Evolutionary conservation across 2,329 filamentous ascomycete genomes (phyloP), one percentile per base, ranked within the genome.

Genomic region (Penicillium polonicum): DNA sequence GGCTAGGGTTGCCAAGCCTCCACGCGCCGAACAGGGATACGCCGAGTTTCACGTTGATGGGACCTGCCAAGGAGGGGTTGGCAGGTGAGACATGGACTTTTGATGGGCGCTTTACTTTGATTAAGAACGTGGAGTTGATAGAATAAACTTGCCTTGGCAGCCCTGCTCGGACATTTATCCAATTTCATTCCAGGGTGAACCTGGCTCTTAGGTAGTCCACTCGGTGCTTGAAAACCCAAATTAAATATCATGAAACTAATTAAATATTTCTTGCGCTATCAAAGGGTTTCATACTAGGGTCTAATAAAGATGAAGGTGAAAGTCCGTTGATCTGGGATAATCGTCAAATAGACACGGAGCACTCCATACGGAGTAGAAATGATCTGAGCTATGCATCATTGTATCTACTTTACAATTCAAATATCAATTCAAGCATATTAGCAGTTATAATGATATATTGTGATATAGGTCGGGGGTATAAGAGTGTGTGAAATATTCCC

Each of bases 1-100:
- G 29, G 51, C 53, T 58, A 57, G 43, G 57, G 58, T 53, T 62
- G 63, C 61, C 64, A 65, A 64, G 62, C 43, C 54, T 62, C 61
- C 61, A 66, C 61, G 64, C 64, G 64, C 63, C 61, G 61, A 63
- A 55, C 56, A 55, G 48, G 57, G 59, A 61, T 50, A 3, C 41
- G 27, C 35, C 25, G 41, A 54, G 64, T 66, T 66, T 65, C 64
- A 66, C 33, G 42, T 66, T 65, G 54, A 63, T 56, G 46, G 25
- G 33, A 27, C 33, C 31, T 38, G 52, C 45, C 21, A 38, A 27
- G 27, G 44, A 5, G 36, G 15, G 15, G 9, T 2, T 29, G 21
- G 39, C n/a, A 41, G 38, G 29, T 58, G 29, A 44, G 21, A 44
- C 35, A 41, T 13, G 19, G n/a, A 52, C 44, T 51, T 55, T 51